Percentiles rank a stretch among this genome's conserved stretches.
Evolutionary conservation across 1,284 basidiomycete genomes (phyloP).

Genomic region (Vanrija sp.): DNA sequence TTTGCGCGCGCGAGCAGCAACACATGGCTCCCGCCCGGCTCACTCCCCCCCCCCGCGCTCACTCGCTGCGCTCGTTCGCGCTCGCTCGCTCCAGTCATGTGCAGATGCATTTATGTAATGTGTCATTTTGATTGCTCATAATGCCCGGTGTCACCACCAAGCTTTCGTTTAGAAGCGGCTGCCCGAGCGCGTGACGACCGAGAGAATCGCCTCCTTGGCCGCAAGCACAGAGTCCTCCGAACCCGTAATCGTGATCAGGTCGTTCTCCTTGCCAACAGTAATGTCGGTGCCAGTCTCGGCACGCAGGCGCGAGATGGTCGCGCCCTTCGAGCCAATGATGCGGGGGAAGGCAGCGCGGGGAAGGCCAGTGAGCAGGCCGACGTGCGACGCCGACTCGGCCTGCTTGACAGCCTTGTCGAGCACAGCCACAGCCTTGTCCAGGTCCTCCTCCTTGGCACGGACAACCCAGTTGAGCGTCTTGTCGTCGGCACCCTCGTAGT

Average conservation of each 20-base stretch:
- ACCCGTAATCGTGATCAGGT: constrained; percentile 75
- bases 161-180: constrained; percentile 9
- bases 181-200: constrained; percentile 53
- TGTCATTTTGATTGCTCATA: background rate
- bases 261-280: constrained; percentile 74
- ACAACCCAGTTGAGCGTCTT: constrained; percentile 68
- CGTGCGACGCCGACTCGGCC: constrained; percentile 57
- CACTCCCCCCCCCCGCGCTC: too few species aligned
- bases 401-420: constrained; percentile 68
- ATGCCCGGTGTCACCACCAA: background rate
- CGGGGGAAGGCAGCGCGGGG: constrained; percentile 56
- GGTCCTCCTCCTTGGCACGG: constrained; percentile 69
- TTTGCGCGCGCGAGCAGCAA: too few species aligned
- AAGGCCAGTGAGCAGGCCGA: constrained; percentile 49
- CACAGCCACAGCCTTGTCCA: constrained; percentile 65
- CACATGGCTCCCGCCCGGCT: too few species aligned
- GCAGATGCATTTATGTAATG: background rate
- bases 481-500: constrained; percentile 72
- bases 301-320: constrained; percentile 79
- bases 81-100: background rate
- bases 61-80: background rate
- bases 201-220: constrained; percentile 75
- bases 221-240: constrained; percentile 62
- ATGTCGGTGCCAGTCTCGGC: constrained; percentile 84
- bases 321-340: constrained; percentile 67